Evolutionary conservation across 345 rosid genomes (phyloP).

Genomic region (Sonneratia caseolaris): DNA sequence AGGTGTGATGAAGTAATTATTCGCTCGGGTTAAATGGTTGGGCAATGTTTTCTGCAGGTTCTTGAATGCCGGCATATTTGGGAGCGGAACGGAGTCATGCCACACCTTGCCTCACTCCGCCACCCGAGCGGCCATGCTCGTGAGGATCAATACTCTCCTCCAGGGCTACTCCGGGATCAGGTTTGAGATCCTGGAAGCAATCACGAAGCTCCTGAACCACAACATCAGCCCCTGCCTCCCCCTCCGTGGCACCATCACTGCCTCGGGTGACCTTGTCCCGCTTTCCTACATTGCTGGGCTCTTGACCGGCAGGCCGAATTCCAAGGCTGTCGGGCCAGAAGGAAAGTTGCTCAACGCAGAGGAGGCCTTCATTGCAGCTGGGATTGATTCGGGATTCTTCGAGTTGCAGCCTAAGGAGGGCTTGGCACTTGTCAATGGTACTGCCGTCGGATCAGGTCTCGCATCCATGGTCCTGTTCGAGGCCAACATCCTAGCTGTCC

Average conservation of each 20-base stretch:
- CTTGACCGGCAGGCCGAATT: slow-evolving; percentile 13
- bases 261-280: slow-evolving; percentile 18
- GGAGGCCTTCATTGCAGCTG: slow-evolving; percentile 6
- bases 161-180: slow-evolving; percentile 18
- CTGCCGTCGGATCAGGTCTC: slow-evolving; percentile 13
- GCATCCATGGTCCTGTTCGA: slow-evolving; percentile 13
- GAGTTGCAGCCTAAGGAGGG: slow-evolving; percentile 16
- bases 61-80: slow-evolving; percentile 14
- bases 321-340: slow-evolving; percentile 11
- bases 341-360: slow-evolving; percentile 6
- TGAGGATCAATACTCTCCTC: slow-evolving; percentile 17
- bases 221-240: slow-evolving; percentile 17
- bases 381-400: slow-evolving; percentile 10
- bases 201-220: slow-evolving; percentile 10
- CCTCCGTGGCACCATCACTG: slow-evolving; percentile 14
- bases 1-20: no score
- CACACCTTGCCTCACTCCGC: slow-evolving; percentile 11
- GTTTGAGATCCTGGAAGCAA: slow-evolving; percentile 16
- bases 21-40: neutral
- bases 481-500: slow-evolving; percentile 12
- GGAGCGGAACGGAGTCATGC: slow-evolving; percentile 6
- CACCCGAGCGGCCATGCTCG: slow-evolving; percentile 17
- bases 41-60: neutral
- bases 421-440: slow-evolving; percentile 13
- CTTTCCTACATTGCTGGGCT: slow-evolving; percentile 12